Evolutionary conservation across 768 basidiomycete species (phyloP).

Genomic region (Podaxis carcinomalis): DNA sequence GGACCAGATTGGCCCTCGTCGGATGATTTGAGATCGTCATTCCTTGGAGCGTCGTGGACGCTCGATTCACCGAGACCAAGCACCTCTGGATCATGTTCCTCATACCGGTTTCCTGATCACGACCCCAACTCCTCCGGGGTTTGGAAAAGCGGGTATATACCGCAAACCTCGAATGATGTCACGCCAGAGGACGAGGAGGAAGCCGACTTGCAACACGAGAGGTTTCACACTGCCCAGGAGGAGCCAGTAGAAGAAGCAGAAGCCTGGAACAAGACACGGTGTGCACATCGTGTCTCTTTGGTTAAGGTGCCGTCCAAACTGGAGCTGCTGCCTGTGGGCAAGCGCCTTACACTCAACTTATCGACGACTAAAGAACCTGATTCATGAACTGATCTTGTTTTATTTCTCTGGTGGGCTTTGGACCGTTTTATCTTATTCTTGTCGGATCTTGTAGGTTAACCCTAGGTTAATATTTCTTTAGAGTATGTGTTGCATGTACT

Average conservation of each 20-base stretch:
- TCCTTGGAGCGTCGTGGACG: constrained; percentile 26
- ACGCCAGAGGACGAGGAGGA: constrained; percentile 1
- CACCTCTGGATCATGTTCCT: constrained; percentile 28
- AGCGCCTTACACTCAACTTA: constrained; percentile 1
- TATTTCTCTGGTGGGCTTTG: not conserved
- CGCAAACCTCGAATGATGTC: not conserved
- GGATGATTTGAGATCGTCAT: constrained; percentile 31
- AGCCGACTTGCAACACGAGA: constrained; percentile 33
- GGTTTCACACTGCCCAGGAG: constrained; percentile 42
- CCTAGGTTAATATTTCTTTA: constrained; percentile 8
- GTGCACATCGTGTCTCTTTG: constrained; percentile 81
- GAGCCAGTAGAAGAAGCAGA: constrained; percentile 70
- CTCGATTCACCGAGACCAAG: constrained; percentile 32
- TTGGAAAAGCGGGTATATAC: not conserved
- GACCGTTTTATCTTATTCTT: not conserved
- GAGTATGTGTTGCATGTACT: not conserved
- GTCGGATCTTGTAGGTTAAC: constrained; percentile 8
- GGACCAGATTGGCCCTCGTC: constrained; percentile 44
- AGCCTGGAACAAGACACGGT: constrained; percentile 82
- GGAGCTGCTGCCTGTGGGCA: constrained; percentile 14
- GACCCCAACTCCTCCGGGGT: not conserved
- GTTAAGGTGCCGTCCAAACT: constrained; percentile 64
- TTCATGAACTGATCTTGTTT: not conserved
- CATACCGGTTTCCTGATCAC: constrained; percentile 20
- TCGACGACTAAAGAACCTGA: not conserved